These are phyloP conservation scores for Daldinia grandis DNA, from an alignment of 495 filamentous ascomycete genomes.

Conservation along the genomic window DNA sequence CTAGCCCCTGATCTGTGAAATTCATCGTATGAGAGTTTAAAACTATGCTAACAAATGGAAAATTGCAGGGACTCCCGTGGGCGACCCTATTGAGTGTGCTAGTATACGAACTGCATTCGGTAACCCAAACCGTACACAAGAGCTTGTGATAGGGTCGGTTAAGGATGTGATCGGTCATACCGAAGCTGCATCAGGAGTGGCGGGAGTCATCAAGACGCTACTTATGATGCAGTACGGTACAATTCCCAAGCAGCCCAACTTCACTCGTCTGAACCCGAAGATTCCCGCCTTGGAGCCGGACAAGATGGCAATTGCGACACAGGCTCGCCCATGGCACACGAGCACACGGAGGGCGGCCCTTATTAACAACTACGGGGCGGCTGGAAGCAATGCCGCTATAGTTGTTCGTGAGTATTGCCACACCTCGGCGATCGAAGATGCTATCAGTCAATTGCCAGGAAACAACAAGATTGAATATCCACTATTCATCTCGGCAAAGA, in stretches of 20 bases:
- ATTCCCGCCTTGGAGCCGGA: constrained; percentile 48
- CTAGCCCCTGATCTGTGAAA: not conserved
- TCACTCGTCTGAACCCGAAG: constrained; percentile 53
- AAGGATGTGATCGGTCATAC: constrained; percentile 64
- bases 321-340: constrained; percentile 8
- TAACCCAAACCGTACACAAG: constrained; percentile 24
- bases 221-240: constrained; percentile 58
- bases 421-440: not conserved
- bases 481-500: constrained; percentile 25
- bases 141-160: constrained; percentile 52
- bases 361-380: constrained; percentile 47
- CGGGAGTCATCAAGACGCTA: constrained; percentile 55
- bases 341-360: constrained; percentile 9
- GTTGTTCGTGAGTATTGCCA: constrained; percentile 34
- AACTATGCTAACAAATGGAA: not conserved
- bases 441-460: not conserved
- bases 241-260: constrained; percentile 56
- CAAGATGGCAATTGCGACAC: constrained; percentile 43
- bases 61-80: constrained; percentile 50
- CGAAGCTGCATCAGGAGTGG: constrained; percentile 59
- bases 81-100: constrained; percentile 59
- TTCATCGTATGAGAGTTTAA: not conserved
- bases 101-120: constrained; percentile 49
- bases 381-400: constrained; percentile 46
- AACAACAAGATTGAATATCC: constrained; percentile 16